phyloP scores from a whole-genome alignment of 2,329 filamentous ascomycete species.

The Ophiostoma sp. region DNA sequence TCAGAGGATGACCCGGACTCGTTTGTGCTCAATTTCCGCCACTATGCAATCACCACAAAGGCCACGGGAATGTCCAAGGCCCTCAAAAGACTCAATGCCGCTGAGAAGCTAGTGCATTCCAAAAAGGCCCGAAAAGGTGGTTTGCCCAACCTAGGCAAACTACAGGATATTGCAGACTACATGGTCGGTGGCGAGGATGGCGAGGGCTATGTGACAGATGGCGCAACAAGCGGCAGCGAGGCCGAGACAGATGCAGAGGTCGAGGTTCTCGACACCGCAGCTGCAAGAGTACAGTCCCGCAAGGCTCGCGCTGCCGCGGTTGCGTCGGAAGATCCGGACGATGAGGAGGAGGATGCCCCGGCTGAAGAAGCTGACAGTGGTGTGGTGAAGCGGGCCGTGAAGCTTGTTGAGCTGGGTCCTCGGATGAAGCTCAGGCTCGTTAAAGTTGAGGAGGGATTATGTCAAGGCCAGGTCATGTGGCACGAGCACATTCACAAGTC shows the following conservation, averaged over 20 bases:
- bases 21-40: constrained; percentile 80
- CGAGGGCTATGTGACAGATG: constrained; percentile 79
- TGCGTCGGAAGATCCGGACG: constrained; percentile 37
- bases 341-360: constrained; percentile 39
- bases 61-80: constrained; percentile 78
- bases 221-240: constrained; percentile 74
- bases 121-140: constrained; percentile 61
- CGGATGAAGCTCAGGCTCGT: constrained; percentile 82
- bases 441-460: constrained; percentile 94
- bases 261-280: constrained; percentile 65
- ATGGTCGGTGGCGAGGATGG: constrained; percentile 76
- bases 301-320: constrained; percentile 46
- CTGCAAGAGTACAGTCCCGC: constrained; percentile 54
- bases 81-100: constrained; percentile 75
- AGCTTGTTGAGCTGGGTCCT: constrained; percentile 86
- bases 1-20: constrained; percentile 55
- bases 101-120: constrained; percentile 66
- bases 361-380: constrained; percentile 40
- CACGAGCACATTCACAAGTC: constrained; percentile 90
- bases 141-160: constrained; percentile 81
- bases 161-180: constrained; percentile 92
- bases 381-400: constrained; percentile 82
- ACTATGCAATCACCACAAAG: constrained; percentile 92
- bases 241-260: constrained; percentile 93
- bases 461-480: constrained; percentile 90